phyloP scores from a whole-genome alignment of 2,329 filamentous ascomycete genomes.

The Neodidymelliopsis sp. region DNA sequence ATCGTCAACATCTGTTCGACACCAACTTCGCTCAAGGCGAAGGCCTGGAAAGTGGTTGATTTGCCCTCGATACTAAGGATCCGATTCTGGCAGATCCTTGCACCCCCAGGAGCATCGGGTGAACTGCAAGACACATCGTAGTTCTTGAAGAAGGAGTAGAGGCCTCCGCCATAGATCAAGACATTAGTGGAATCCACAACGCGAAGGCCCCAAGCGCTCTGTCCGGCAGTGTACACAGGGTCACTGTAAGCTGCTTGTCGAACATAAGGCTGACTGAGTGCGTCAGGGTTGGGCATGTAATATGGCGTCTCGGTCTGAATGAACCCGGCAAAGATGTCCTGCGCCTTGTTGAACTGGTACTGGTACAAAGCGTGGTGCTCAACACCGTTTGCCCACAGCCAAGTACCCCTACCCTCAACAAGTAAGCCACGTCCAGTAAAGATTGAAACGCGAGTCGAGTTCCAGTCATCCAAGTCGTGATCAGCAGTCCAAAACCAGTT shows the following conservation, averaged over 20 bases:
- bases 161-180: constrained; percentile 68
- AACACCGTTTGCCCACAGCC: constrained; percentile 71
- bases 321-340: constrained; percentile 80
- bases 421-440: constrained; percentile 87
- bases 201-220: constrained; percentile 68
- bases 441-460: constrained; percentile 77
- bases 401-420: constrained; percentile 65
- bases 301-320: constrained; percentile 91
- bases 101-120: constrained; percentile 37
- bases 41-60: constrained; percentile 50
- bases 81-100: constrained; percentile 57
- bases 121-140: constrained; percentile 57
- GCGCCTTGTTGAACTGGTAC: constrained; percentile 81
- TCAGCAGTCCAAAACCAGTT: constrained; percentile 69
- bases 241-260: constrained; percentile 64
- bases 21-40: constrained; percentile 59
- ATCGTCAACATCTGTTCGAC: constrained; percentile 57
- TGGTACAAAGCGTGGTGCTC: constrained; percentile 73
- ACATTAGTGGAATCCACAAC: constrained; percentile 65
- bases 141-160: constrained; percentile 75
- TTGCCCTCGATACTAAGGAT: constrained; percentile 59
- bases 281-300: constrained; percentile 82
- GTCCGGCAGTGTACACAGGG: constrained; percentile 66
- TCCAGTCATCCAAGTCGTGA: constrained; percentile 83
- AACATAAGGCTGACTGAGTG: constrained; percentile 68